Conservation (phyloP, 352 stramenopile genomes). For the Aphanomyces euteiches region DNA sequence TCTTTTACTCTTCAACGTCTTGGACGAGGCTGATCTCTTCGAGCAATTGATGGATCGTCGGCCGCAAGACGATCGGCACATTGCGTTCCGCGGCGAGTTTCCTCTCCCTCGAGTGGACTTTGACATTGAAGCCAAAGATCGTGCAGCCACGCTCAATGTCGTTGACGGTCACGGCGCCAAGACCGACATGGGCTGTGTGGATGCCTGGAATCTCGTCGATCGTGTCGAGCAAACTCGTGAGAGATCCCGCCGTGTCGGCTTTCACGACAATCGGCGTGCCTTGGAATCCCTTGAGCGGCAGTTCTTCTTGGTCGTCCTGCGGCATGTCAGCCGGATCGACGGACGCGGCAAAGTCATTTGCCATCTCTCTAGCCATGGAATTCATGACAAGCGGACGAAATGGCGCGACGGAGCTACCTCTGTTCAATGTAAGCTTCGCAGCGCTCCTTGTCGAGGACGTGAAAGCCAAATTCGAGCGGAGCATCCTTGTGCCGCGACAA, state of each 20-base stretch:
- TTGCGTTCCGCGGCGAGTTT: constrained; percentile 50
- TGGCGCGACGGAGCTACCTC: constrained; percentile 39
- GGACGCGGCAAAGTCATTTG: constrained; percentile 64
- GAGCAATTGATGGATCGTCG: constrained; percentile 74
- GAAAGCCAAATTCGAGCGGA: constrained; percentile 77
- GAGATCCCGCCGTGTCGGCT: constrained; percentile 66
- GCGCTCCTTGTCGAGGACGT: constrained; percentile 53
- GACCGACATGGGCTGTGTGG: constrained; percentile 71
- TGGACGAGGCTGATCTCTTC: constrained; percentile 47
- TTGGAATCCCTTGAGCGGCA: constrained; percentile 27
- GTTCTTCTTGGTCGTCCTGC: constrained; percentile 28
- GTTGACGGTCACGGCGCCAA: constrained; percentile 68
- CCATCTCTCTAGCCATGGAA: constrained; percentile 48
- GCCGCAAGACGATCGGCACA: constrained; percentile 62
- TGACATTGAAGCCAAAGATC: constrained; percentile 83
- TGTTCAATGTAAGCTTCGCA: constrained; percentile 73
- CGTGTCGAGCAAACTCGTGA: constrained; percentile 79
- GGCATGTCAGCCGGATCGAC: constrained; percentile 39
- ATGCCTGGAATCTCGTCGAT: constrained; percentile 54
- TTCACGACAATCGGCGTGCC: constrained; percentile 70
- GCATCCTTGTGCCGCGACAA: constrained; percentile 80
- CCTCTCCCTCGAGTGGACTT: constrained; percentile 55
- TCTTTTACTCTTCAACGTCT: background rate
- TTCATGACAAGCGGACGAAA: background rate
- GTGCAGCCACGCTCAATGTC: constrained; percentile 80